Percentiles rank a stretch among this genome's conserved stretches.
These are phyloP conservation scores for Lactifluus echinatus DNA, from an alignment of 768 basidiomycete species.

Conservation along the genomic window DNA sequence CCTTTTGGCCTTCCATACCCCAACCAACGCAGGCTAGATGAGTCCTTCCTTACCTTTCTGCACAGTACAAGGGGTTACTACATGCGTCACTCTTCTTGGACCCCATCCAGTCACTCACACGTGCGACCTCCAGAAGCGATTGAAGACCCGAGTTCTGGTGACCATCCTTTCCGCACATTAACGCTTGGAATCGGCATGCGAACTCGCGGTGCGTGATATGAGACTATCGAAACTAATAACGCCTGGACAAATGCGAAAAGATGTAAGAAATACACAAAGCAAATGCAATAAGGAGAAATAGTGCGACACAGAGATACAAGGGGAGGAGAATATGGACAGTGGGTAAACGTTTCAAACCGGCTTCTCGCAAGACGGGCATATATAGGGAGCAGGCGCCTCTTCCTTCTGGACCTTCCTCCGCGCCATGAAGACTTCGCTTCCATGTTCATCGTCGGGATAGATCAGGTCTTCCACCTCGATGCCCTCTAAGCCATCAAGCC, in stretches of 20 bases:
- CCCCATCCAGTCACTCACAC: too few species aligned
- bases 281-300: neutral
- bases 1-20: too few species aligned
- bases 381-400: neutral
- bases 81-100: too few species aligned
- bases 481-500: constrained; percentile 10
- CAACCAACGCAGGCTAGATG: too few species aligned
- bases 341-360: neutral
- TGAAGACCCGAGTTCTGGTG: too few species aligned
- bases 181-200: too few species aligned
- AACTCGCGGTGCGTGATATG: neutral
- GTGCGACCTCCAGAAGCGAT: too few species aligned
- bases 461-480: constrained; percentile 12
- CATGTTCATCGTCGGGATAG: constrained; percentile 9
- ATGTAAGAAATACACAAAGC: neutral
- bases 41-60: too few species aligned
- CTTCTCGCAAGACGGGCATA: constrained; percentile 2
- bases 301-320: too few species aligned
- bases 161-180: too few species aligned
- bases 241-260: neutral
- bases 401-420: neutral
- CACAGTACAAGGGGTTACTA: too few species aligned
- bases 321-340: too few species aligned
- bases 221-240: neutral
- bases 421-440: neutral